Conservation (phyloP, 2,329 filamentous ascomycete species). For the Pseudonectria foliicola region DNA sequence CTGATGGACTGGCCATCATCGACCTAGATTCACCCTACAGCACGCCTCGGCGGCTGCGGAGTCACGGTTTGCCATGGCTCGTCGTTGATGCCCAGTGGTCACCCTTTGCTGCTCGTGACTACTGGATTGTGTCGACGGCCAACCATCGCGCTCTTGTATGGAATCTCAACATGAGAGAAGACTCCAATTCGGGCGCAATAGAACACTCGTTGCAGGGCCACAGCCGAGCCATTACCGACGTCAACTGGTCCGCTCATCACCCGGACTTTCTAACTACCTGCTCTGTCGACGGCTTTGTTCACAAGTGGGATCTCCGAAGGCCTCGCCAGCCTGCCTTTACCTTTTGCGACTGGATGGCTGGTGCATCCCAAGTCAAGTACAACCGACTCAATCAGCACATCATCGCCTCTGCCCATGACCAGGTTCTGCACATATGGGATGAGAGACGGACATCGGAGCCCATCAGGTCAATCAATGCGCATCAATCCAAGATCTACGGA, state of each 20-base stretch:
- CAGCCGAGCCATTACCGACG: constrained; percentile 85
- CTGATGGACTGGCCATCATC: constrained; percentile 83
- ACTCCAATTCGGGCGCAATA: constrained; percentile 63
- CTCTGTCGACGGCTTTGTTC: constrained; percentile 86
- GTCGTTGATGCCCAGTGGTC: constrained; percentile 97
- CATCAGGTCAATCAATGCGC: constrained; percentile 76
- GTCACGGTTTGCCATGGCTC: constrained; percentile 85
- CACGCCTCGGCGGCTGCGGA: constrained; percentile 71
- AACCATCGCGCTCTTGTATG: constrained; percentile 92
- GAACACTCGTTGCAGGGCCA: constrained; percentile 81
- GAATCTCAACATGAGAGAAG: constrained; percentile 77
- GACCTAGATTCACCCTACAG: constrained; percentile 87
- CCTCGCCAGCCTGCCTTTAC: constrained; percentile 67
- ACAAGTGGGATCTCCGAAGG: constrained; percentile 81
- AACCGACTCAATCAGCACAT: constrained; percentile 82
- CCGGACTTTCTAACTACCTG: constrained; percentile 85
- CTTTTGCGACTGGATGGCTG: constrained; percentile 89
- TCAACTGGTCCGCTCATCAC: constrained; percentile 92
- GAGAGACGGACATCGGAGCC: constrained; percentile 71
- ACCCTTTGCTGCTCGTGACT: constrained; percentile 79
- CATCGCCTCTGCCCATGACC: constrained; percentile 84
- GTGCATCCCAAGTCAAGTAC: constrained; percentile 92
- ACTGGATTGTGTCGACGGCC: constrained; percentile 90
- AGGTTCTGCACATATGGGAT: constrained; percentile 85
- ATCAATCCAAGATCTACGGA: constrained; percentile 90